Base-by-base conservation (phyloP, 805 yeast species). In the Candida morakotiae region DNA sequence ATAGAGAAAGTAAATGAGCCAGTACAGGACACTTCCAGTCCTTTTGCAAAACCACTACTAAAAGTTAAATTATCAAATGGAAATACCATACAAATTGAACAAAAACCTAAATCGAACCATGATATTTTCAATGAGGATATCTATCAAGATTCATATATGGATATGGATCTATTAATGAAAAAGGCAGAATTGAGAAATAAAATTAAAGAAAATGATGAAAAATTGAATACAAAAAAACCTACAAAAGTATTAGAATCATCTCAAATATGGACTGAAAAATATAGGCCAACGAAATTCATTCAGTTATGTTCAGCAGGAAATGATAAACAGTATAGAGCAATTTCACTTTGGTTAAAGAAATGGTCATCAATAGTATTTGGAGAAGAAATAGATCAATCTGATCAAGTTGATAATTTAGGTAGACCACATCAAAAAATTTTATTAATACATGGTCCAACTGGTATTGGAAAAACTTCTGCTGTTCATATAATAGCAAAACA, bases 361-460 rank as follows among this genome's bases (percentile, higher is more conserved):
- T 67, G 72, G 72, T 50, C 62, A 2, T 16, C 53, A 0, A 47
- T 55, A 5, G 65, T 61, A n/a, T 62, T 56, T 38, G 52, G 58
- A 3, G 59, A 51, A n/a, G 44, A 41, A 11, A 15, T 28, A 9
- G 35, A 35, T n/a, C 7, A 13, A 10, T 14, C 13, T 6, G 33
- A 36, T 8, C 34, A 32, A 11, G 48, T 45, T 1, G 71, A 67
- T 45, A 26, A 40, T 3, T 47, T 58, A 32, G 70, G 68, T 5
- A 42, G 71, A 10, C 71, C 70, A 5, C 62, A 57, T 11, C 71
- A 72, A 36, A 82, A 77, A 45, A 69, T 93, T 0, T 54, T 93
- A 15, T 62, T 93, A 28, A 73, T 93, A 9, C 87, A 83, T 54
- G 98, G 98, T 0, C 93, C 96, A 0, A 88, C 96, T 0, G 98